Evolutionary conservation across 352 stramenopile genomes (phyloP), one percentile per base, ranked within the genome.

Genomic region (Phytophthora agathidicida): DNA sequence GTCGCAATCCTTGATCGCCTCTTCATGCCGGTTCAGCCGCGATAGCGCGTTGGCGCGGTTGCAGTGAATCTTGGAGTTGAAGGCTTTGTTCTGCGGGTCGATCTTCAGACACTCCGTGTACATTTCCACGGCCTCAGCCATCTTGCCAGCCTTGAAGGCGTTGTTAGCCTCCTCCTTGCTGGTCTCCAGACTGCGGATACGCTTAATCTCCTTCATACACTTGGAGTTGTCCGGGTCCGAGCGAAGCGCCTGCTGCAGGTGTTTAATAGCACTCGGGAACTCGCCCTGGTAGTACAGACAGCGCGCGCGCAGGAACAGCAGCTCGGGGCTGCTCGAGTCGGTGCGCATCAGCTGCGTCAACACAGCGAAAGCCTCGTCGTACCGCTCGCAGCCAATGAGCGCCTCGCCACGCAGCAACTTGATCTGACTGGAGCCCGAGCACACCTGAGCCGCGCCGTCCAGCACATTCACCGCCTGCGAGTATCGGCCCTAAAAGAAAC

Each of bases 201-300:
- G 77, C 65, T 95, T 95, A 56, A 97, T 93, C 60, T 94, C 79
- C 53, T 87, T 89, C 75, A 91, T 89, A 38, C 82, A 90, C 60
- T 87, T 86, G 55, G 65, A 79, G 63, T 97, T 96, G 65, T 98
- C 93, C 23, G 91, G 93, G 59, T 98, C 91, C 26, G 80, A 91
- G 23, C 84, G 77, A 46, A 98, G 71, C 11, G 89, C 89, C 66
- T 97, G 85, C 55, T 96, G 84, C 58, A 98, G 75, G 79, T 98
- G 94, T 59, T 96, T 96, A 57, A 98, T 92, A 50, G 91, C 88
- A 70, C 88, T 96, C 5, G 93, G 75, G 56, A 98, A 91, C 63
- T 98, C 93, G 33, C 94, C 94, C 73, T 97, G 91, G 60, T 80
- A 93, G 63, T 98, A 98, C 44, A 98, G 69, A 60, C 89, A 97